Base-by-base conservation (phyloP, 2,329 filamentous ascomycete genomes). In the Fusarium tuaranense region DNA sequence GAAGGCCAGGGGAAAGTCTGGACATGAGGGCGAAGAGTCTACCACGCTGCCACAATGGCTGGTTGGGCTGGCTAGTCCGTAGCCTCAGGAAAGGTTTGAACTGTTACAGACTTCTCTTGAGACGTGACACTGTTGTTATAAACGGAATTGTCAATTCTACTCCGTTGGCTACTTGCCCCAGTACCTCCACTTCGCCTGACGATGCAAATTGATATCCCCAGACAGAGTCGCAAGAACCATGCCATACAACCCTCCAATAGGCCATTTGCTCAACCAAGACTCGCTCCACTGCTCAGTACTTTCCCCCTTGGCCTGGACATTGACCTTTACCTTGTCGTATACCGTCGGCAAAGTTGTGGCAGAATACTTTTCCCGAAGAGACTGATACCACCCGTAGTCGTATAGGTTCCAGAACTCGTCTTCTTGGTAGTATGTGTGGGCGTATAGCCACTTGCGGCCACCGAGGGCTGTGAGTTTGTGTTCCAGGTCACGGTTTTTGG, bases 401-500 rank as follows among this genome's bases (percentile, higher is more conserved):
- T 93, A 93, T 20, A 90, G 83, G 12, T 81, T 75, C 90, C 91
- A 92, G 80, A 93, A 94, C 76, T 92, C 89, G 0, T 87, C 83
- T 73, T 93, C 88, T 1, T 87, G 87, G 79, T 95, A 95, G 82
- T 94, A 95, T 0, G 92, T 91, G 76, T 95, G 92, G 1, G 94
- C 93, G 80, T 96, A 96, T 4, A 96, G 83, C 92, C 93, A 95
- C 82, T 96, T 96, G 84, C 92, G 90, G 0, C 94, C 94, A 14
- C 91, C 90, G 0, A 95, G 85, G 51, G 89, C 86, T 16, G 83
- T 83, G 2, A 95, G 86, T 73, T 92, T 91, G 3, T 82, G 80
- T 81, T 96, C 94, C 4, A 96, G 85, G 39, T 84, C 86, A 3
- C 91, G 87, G 79, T 96, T 96, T 66, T 89, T 88, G 6, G 81